Evolutionary conservation across 2,329 filamentous ascomycete species (phyloP).

Genomic region (Aspergillus bombycis): DNA sequence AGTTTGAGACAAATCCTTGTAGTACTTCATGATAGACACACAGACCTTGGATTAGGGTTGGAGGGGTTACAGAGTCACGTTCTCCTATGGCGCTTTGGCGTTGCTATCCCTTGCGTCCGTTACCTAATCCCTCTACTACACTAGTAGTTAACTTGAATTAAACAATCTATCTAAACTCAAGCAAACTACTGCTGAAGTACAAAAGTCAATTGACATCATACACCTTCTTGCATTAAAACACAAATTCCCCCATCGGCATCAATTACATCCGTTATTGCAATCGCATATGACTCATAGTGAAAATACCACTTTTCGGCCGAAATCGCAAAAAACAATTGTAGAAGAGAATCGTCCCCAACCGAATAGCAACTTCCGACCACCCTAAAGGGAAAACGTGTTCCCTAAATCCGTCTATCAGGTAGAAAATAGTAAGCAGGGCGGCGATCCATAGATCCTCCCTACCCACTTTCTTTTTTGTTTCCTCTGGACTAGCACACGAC

Average conservation of each 20-base stretch:
- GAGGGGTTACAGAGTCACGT: conserved; percentile 1
- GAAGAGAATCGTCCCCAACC: not conserved
- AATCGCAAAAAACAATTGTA: not conserved
- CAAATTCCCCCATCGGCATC: not conserved
- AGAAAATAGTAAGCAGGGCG: not conserved
- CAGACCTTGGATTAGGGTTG: not conserved
- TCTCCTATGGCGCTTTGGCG: not conserved
- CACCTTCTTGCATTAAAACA: not conserved
- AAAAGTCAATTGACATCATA: conserved; percentile 1
- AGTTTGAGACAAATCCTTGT: not conserved
- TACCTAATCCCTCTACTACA: not conserved
- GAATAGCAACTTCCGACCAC: not conserved
- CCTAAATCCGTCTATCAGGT: not conserved
- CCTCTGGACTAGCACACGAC: not conserved
- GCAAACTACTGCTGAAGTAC: not conserved
- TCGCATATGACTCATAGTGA: not conserved
- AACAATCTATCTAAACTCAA: not conserved
- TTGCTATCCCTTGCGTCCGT: conserved; percentile 1
- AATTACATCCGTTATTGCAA: not conserved
- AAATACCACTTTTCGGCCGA: not conserved
- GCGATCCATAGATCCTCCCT: not conserved
- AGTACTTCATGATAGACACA: not conserved
- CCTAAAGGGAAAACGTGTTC: not conserved
- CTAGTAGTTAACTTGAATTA: not conserved
- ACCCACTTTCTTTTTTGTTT: not conserved